A percentile compares a stretch with the other conserved stretches of the same genome.
Conservation (phyloP, 2,329 filamentous ascomycete species). For the Thelonectria blattea region DNA sequence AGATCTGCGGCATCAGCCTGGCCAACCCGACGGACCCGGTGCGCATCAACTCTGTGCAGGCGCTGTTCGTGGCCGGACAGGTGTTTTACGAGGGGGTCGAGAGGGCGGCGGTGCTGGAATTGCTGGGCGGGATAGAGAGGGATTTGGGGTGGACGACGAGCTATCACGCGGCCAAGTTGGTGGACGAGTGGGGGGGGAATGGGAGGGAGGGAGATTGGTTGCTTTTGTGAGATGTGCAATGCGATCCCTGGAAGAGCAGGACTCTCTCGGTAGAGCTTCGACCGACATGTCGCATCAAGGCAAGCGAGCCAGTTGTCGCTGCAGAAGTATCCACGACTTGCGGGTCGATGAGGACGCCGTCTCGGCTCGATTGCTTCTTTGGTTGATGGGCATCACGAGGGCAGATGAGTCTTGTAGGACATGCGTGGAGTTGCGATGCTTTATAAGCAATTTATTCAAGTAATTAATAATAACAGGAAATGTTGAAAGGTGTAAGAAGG, state of each 20-base stretch:
- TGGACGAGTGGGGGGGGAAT: constrained; percentile 26
- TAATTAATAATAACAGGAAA: no score
- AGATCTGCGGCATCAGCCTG: constrained; percentile 32
- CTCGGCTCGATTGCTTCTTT: constrained; percentile 12
- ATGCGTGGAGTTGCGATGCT: no score
- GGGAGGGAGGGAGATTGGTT: background rate
- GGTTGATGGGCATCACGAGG: background rate
- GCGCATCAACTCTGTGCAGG: constrained; percentile 30
- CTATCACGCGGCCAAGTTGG: constrained; percentile 27
- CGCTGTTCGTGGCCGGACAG: constrained; percentile 33
- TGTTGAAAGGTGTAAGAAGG: no score
- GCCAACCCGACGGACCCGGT: constrained; percentile 28
- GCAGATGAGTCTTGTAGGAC: background rate
- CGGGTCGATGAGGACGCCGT: background rate
- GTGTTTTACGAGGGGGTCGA: constrained; percentile 55
- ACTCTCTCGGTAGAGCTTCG: constrained; percentile 1
- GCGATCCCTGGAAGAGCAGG: no score
- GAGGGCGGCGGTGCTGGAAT: constrained; percentile 58
- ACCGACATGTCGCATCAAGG: background rate
- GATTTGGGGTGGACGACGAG: constrained; percentile 67
- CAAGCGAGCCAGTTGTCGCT: constrained; percentile 6
- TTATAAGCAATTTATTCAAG: no score
- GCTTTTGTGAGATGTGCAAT: no score
- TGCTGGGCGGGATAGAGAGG: constrained; percentile 64
- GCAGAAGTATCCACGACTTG: background rate